These are phyloP conservation scores for Ocimum tenuiflorum DNA, from an alignment of 257 asterid genomes.

Conservation along the genomic window DNA sequence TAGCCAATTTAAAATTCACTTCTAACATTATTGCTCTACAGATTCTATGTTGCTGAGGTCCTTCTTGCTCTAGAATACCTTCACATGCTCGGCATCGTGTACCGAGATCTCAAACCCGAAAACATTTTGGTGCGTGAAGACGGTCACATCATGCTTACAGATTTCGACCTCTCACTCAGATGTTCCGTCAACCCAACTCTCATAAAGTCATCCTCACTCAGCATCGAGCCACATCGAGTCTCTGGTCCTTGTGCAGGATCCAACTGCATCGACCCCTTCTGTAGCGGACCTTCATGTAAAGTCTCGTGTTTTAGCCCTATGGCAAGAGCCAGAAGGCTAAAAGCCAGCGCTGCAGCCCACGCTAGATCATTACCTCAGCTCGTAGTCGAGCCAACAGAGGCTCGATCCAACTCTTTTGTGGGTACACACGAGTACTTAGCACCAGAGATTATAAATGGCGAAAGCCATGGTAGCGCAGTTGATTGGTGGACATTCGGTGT, in stretches of 20 bases:
- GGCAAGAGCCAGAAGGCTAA: slow-evolving; percentile 39
- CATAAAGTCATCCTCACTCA: slow-evolving; percentile 32
- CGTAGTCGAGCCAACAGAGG: slow-evolving; percentile 68
- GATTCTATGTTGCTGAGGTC: slow-evolving; percentile 72
- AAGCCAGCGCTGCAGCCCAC: slow-evolving; percentile 35
- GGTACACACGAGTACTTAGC: slow-evolving; percentile 74
- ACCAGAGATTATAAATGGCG: slow-evolving; percentile 69
- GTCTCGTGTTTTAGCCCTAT: slow-evolving; percentile 59
- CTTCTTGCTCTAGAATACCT: slow-evolving; percentile 70
- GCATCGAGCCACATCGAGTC: slow-evolving; percentile 48
- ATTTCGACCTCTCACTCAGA: slow-evolving; percentile 66
- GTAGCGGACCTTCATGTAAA: slow-evolving; percentile 57
- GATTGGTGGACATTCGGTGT: slow-evolving; percentile 82
- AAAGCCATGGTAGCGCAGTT: slow-evolving; percentile 75
- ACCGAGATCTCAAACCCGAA: slow-evolving; percentile 72
- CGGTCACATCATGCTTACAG: slow-evolving; percentile 81
- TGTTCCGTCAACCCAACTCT: slow-evolving; percentile 61
- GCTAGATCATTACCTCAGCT: slow-evolving; percentile 50
- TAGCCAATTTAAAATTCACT: background rate
- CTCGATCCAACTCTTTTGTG: slow-evolving; percentile 72
- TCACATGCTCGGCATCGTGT: slow-evolving; percentile 75
- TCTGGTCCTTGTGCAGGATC: slow-evolving; percentile 71
- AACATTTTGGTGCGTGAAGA: slow-evolving; percentile 66
- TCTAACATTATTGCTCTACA: slow-evolving; percentile 24
- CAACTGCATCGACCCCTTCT: slow-evolving; percentile 68